Evolutionary conservation across 2,329 filamentous ascomycete genomes (phyloP).

Genomic region (Arthrobotrys pseudoclavata): DNA sequence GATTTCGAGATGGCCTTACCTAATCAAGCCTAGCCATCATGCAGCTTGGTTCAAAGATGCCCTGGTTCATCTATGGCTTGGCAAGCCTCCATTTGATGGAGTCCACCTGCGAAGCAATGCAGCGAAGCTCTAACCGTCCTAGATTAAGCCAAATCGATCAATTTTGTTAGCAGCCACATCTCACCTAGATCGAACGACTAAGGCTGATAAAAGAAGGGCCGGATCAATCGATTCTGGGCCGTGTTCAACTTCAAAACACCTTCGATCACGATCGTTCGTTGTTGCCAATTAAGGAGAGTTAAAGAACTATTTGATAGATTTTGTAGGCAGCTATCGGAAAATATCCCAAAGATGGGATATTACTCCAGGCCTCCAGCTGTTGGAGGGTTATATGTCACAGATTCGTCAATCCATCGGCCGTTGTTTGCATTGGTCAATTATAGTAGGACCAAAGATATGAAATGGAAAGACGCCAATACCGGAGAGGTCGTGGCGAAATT

Average conservation of each 20-base stretch:
- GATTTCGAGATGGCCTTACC: neutral
- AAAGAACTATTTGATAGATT: neutral
- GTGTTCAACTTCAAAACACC: conserved; percentile 28
- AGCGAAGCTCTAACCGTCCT: neutral
- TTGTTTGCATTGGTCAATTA: neutral
- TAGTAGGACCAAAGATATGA: neutral
- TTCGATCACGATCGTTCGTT: neutral
- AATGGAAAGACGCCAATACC: neutral
- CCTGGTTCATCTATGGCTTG: neutral
- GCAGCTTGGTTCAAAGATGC: neutral
- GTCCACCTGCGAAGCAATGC: neutral
- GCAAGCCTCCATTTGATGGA: neutral
- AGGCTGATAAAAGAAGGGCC: conserved; percentile 33
- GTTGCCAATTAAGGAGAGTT: conserved; percentile 35
- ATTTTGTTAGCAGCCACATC: conserved; percentile 13
- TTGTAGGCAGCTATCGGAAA: conserved; percentile 34
- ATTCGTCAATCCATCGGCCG: conserved; percentile 14
- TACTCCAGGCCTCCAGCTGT: conserved; percentile 30
- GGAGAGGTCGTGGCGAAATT: conserved; percentile 34
- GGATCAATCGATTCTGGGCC: conserved; percentile 12
- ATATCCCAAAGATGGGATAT: conserved; percentile 2
- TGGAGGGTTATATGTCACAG: conserved; percentile 32
- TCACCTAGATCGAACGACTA: conserved; percentile 26
- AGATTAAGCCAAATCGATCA: neutral
- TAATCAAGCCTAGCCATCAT: neutral